Evolutionary conservation across 371 early-diverging fungal genomes (phyloP), one percentile per base, ranked within the genome.

Genomic region (Coemansia sp.): DNA sequence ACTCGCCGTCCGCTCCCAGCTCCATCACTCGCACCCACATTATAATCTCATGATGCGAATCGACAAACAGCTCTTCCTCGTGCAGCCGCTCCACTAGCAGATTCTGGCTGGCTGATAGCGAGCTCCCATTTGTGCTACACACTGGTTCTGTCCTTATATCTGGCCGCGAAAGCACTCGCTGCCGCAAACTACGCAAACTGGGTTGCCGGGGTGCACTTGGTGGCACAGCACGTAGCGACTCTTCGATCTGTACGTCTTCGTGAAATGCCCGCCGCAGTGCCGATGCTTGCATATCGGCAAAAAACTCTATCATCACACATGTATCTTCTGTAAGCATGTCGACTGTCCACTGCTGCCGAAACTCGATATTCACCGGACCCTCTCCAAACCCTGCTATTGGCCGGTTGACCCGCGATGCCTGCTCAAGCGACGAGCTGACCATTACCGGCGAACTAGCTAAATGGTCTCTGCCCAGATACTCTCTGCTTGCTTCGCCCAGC

Each of bases 11-110:
- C 2, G 86, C 71, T 7, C 83, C 83, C n/a, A 88, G 69, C 59
- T 92, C 92, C 40, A 86, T 80, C 16, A 90, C 76, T 59, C 89
- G 88, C 16, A 90, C 69, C 83, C 89, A 87, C 8, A 88, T 82
- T 21, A 87, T 69, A 0, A 92, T 75, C 69, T 90, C 90, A 59
- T 92, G 92, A 5, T 85, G 82, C 57, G 89, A 89, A 21, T 86
- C 84, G 4, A 82, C 81, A 29, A 87, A 68, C 21, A 88, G 77
- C 50, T 87, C 90, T 59, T 90, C 89, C 73, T 88, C 77, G 61
- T 51, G 79, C 55, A 63, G 78, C 54, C 64, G 63, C 68, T 61
- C 69, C 16, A 67, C 74, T 53, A 66, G 66, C 7, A 64, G 64
- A 3, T 55, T 55, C 67, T 81, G 62, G 71, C 65, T 56, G 59